phyloP scores from a whole-genome alignment of 2,329 filamentous ascomycete genomes.

The Pseudogymnoascus sp. region DNA sequence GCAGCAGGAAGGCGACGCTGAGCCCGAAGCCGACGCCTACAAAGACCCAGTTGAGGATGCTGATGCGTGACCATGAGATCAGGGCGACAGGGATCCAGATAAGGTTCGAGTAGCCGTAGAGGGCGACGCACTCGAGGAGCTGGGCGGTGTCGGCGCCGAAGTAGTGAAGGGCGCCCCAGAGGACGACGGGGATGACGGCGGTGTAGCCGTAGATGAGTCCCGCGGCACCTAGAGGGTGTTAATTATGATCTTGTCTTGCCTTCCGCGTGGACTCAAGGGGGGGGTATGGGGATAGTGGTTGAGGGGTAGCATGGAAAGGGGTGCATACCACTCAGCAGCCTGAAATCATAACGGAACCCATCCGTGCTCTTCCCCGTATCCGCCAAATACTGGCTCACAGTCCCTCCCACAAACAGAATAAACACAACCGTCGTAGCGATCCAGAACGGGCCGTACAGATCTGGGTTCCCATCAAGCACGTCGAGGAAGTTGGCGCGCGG shows the following conservation, averaged over 20 bases:
- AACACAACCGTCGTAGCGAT: constrained; percentile 96
- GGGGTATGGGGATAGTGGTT: background rate
- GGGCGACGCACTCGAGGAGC: constrained; percentile 85
- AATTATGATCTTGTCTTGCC: constrained; percentile 5
- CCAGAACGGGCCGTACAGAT: constrained; percentile 96
- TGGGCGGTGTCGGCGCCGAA: constrained; percentile 92
- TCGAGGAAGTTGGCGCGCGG: constrained; percentile 93
- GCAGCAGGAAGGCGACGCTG: constrained; percentile 73
- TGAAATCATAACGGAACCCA: constrained; percentile 87
- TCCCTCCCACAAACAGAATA: constrained; percentile 90
- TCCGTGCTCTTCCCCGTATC: constrained; percentile 48
- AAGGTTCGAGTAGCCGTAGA: constrained; percentile 94
- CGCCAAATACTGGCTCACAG: constrained; percentile 83
- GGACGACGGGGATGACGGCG: constrained; percentile 68
- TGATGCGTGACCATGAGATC: constrained; percentile 80
- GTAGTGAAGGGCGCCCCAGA: constrained; percentile 88
- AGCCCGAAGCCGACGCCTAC: constrained; percentile 77
- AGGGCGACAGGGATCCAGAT: constrained; percentile 95
- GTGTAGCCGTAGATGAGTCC: constrained; percentile 96
- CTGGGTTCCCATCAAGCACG: constrained; percentile 91
- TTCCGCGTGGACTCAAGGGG: background rate
- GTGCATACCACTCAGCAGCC: constrained; percentile 65
- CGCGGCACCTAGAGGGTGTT: constrained; percentile 53
- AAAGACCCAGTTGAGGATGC: constrained; percentile 86
- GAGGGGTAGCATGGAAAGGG: background rate